Evolutionary conservation across 192 early-diverging fungal genomes (phyloP), one percentile per base, ranked within the genome.

Genomic region (Geranomyces variabilis): DNA sequence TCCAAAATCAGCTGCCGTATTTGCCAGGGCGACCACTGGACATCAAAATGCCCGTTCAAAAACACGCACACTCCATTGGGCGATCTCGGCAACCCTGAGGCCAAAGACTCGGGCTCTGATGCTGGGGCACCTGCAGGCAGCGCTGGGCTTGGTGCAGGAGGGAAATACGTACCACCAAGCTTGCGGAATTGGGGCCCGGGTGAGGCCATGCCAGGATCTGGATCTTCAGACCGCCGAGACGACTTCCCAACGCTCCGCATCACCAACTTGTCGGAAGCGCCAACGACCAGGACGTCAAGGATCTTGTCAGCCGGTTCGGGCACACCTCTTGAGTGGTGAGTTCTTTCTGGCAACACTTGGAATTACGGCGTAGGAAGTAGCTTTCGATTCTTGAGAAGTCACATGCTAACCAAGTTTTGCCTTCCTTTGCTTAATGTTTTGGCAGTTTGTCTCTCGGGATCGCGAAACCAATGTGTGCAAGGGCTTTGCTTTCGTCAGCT

Each of bases 21-120:
- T 68, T 99, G 97, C 84, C 94, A 95, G 71, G 93, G 94, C 70
- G 92, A 93, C 58, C 97, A 99, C 86, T 97, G 91, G 78, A 98
- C 97, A 26, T 86, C 87, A 67, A 94, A 94, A 79, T 99, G 97
- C 88, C 97, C 97, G 58, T 97, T 93, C 91, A 99, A 98, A 86
- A 94, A 97, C 77, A 93, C 93, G 2, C 82, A 94, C 74, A 86
- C 85, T 66, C 91, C 93, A 31, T 75, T 90, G 63, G 90, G 93
- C 75, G 92, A 91, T 43, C 82, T 92, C 51, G 36, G 36, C 36
- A n/a, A n/a, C n/a, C 80, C 83, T 26, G 73, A 71, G 14, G 49
- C 68, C 36, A 21, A 14, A 4, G 45, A 62, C 36, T 19, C 31
- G 29, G 48, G 30, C 31, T 21, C 48, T 58, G 49, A 61, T 59